phyloP scores from a whole-genome alignment of 495 filamentous ascomycete species.

The Poronia punctata region DNA sequence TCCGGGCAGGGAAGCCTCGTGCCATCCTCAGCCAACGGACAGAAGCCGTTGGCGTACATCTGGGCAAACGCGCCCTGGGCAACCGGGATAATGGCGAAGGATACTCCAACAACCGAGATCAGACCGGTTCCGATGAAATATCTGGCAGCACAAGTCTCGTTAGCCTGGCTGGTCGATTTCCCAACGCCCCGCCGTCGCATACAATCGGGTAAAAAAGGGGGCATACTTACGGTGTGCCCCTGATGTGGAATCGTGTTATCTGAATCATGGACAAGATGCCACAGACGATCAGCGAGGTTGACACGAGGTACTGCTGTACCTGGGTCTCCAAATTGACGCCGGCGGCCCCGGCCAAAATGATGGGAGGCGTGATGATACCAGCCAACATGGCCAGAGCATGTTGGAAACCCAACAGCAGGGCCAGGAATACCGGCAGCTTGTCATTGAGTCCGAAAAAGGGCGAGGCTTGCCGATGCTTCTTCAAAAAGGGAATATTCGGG shows the following conservation, averaged over 20 bases:
- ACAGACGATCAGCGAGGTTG: conserved; percentile 79
- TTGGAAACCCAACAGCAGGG: conserved; percentile 49
- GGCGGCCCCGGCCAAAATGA: conserved; percentile 58
- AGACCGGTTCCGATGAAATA: conserved; percentile 83
- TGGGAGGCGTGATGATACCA: conserved; percentile 66
- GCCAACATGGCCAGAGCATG: conserved; percentile 48
- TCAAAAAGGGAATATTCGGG: conserved; percentile 80
- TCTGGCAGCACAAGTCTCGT: conserved; percentile 9
- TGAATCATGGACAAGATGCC: conserved; percentile 75
- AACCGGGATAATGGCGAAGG: conserved; percentile 82
- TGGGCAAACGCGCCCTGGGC: conserved; percentile 69
- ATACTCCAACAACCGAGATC: conserved; percentile 85
- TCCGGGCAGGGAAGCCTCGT: conserved; percentile 70
- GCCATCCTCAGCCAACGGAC: conserved; percentile 57
- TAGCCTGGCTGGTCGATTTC: background rate
- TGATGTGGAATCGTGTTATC: conserved; percentile 78
- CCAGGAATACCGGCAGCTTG: conserved; percentile 71
- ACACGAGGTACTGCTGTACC: conserved; percentile 70
- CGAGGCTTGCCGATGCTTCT: conserved; percentile 50
- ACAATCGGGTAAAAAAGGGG: background rate
- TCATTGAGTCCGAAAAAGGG: conserved; percentile 90
- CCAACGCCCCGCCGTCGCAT: background rate
- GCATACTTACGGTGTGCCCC: conserved; percentile 55
- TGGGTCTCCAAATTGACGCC: conserved; percentile 59
- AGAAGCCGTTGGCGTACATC: conserved; percentile 80